Evolutionary conservation across 768 basidiomycete species (phyloP).

Genomic region (Filobasidium floriforme): DNA sequence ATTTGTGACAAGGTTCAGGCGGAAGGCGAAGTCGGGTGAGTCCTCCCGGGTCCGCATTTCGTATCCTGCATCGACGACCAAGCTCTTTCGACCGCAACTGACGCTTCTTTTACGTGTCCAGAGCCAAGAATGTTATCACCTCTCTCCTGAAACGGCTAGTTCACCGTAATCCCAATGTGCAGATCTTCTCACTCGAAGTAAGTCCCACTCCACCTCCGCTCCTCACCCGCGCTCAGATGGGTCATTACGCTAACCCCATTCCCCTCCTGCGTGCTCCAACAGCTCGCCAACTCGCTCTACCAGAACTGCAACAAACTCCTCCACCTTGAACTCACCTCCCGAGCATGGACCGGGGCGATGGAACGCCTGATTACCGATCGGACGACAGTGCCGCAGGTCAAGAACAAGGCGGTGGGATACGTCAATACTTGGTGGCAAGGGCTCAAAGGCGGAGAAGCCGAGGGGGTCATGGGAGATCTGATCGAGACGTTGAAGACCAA

Average conservation of each 20-base stretch:
- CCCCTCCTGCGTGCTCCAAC: background rate
- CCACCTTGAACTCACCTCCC: conserved; percentile 76
- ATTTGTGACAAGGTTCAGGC: conserved; percentile 94
- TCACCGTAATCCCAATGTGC: conserved; percentile 93
- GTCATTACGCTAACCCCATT: background rate
- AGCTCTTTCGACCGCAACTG: no score
- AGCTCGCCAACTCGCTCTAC: conserved; percentile 73
- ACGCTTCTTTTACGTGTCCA: no score
- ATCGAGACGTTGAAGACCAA: conserved; percentile 73
- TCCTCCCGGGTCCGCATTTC: no score
- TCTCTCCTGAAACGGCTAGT: conserved; percentile 80
- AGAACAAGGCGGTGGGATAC: conserved; percentile 60
- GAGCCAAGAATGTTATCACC: conserved; percentile 76
- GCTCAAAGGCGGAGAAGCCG: conserved; percentile 67
- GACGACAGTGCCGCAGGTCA: conserved; percentile 50
- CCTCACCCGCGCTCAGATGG: background rate
- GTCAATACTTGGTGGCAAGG: conserved; percentile 77
- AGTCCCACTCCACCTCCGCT: conserved; percentile 17
- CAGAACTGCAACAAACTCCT: conserved; percentile 81
- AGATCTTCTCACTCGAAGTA: conserved; percentile 76
- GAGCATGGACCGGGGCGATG: conserved; percentile 81
- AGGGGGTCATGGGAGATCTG: conserved; percentile 86
- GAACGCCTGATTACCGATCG: conserved; percentile 82
- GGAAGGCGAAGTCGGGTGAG: conserved; percentile 77
- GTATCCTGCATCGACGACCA: no score